These are phyloP conservation scores for Blastomyces emzantsi DNA, from an alignment of 2,329 filamentous ascomycete genomes.

Conservation along the genomic window DNA sequence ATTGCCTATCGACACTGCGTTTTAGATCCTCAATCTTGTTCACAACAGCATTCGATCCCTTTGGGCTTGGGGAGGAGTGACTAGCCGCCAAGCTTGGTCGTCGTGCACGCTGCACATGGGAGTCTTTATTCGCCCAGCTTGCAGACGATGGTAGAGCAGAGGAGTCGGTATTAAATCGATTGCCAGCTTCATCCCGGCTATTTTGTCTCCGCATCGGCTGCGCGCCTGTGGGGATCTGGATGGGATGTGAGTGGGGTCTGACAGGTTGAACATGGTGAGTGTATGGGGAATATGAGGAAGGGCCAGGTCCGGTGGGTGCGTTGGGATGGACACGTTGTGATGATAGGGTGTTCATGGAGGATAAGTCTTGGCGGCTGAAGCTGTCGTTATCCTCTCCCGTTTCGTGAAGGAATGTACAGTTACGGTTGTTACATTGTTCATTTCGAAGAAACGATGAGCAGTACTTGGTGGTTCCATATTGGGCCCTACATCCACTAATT, in stretches of 20 bases:
- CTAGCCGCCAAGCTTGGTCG: slow-evolving; percentile 68
- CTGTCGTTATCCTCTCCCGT: slow-evolving; percentile 97
- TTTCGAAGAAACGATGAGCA: slow-evolving; percentile 94
- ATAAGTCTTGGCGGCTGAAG: slow-evolving; percentile 88
- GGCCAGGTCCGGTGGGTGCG: slow-evolving; percentile 5
- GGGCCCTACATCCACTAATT: slow-evolving; percentile 41
- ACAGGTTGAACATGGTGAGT: slow-evolving; percentile 33
- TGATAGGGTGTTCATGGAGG: slow-evolving; percentile 83
- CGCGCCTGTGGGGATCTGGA: slow-evolving; percentile 39
- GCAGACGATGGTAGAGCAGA: slow-evolving; percentile 90
- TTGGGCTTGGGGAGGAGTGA: slow-evolving; percentile 72
- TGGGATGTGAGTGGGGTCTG: slow-evolving; percentile 25
- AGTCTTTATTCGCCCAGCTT: slow-evolving; percentile 73
- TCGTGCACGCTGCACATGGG: slow-evolving; percentile 58
- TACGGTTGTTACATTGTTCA: slow-evolving; percentile 87
- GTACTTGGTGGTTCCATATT: slow-evolving; percentile 92
- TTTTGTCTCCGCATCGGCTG: slow-evolving; percentile 61
- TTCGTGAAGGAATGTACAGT: slow-evolving; percentile 97
- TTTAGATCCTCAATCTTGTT: slow-evolving; percentile 30
- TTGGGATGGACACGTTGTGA: slow-evolving; percentile 53
- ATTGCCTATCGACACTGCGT: slow-evolving; percentile 24
- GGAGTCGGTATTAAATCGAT: slow-evolving; percentile 56
- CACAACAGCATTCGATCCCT: slow-evolving; percentile 42
- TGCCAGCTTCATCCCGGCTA: slow-evolving; percentile 58
- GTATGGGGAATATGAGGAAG: slow-evolving; percentile 6